Conservation (phyloP, 208 protist species). For the Leishmania major region DNA sequence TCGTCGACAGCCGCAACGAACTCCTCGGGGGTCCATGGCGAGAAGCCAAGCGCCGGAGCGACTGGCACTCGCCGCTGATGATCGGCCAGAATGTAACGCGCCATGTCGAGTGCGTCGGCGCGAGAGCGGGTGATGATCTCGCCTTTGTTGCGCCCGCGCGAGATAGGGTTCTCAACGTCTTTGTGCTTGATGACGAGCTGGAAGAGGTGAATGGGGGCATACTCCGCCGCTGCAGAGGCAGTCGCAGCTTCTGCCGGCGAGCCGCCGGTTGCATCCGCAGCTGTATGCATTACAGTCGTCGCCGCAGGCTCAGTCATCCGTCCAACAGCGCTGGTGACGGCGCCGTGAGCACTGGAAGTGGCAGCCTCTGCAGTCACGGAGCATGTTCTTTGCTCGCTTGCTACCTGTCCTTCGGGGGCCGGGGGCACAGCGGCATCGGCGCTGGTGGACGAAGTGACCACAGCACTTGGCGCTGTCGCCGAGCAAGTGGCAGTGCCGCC, state of each 20-base stretch:
- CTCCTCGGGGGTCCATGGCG: conserved; percentile 71
- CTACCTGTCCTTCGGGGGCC: not conserved
- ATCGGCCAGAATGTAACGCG: conserved; percentile 51
- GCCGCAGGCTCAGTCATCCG: not conserved
- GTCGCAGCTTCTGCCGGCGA: not conserved
- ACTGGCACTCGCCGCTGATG: conserved; percentile 16
- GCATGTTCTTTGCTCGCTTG: not conserved
- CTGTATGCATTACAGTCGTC: not conserved
- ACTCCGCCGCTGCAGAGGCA: not conserved
- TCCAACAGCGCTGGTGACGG: not conserved
- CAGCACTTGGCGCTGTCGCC: not conserved
- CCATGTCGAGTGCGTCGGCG: conserved; percentile 70
- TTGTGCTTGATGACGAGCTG: conserved; percentile 92
- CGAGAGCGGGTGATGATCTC: conserved; percentile 82
- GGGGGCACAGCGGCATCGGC: not conserved
- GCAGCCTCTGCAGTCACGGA: not conserved
- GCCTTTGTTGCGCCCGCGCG: conserved; percentile 64
- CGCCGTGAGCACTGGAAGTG: not conserved
- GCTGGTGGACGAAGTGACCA: not conserved
- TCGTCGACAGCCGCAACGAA: conserved; percentile 61
- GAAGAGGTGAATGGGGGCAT: conserved; percentile 56
- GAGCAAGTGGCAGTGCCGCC: not conserved
- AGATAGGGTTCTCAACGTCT: conserved; percentile 73
- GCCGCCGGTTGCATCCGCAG: not conserved
- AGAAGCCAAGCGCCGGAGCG: conserved; percentile 16